These are phyloP conservation scores for Claviceps sp. DNA, from an alignment of 2,329 filamentous ascomycete genomes.

Conservation along the genomic window DNA sequence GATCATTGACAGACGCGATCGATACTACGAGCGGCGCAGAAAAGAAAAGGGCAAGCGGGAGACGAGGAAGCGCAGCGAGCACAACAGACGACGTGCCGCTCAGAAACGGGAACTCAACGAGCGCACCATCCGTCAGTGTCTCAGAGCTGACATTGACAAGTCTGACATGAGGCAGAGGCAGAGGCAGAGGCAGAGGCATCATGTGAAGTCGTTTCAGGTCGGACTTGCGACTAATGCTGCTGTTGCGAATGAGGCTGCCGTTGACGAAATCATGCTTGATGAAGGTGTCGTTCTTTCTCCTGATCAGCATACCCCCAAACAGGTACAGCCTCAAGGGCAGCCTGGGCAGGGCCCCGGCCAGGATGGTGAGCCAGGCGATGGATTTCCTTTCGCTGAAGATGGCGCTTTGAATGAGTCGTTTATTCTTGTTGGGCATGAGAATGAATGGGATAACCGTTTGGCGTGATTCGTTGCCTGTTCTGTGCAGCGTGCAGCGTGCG, in stretches of 20 bases:
- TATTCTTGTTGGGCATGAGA: neutral
- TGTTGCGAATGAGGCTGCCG: neutral
- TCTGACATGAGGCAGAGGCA: neutral
- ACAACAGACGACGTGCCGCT: slow-evolving; percentile 1
- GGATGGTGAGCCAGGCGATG: neutral
- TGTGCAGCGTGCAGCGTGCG: neutral
- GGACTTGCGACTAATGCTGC: too few relatives aligned
- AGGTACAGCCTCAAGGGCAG: neutral
- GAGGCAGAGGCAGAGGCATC: neutral
- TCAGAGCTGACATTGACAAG: neutral
- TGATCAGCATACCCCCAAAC: neutral
- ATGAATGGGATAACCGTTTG: neutral
- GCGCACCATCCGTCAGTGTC: slow-evolving; percentile 2
- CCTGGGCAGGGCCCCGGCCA: neutral
- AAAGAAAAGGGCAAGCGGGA: neutral
- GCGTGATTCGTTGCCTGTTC: neutral
- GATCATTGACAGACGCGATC: neutral
- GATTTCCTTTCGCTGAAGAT: neutral
- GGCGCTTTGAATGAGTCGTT: neutral
- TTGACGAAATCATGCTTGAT: neutral
- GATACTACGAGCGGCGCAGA: slow-evolving; percentile 1
- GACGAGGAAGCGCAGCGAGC: neutral
- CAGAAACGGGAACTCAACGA: slow-evolving; percentile 5
- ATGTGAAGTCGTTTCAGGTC: neutral
- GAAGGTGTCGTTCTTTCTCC: neutral